Conservation (phyloP, 495 filamentous ascomycete species). For the Trypethelium eluteriae region DNA sequence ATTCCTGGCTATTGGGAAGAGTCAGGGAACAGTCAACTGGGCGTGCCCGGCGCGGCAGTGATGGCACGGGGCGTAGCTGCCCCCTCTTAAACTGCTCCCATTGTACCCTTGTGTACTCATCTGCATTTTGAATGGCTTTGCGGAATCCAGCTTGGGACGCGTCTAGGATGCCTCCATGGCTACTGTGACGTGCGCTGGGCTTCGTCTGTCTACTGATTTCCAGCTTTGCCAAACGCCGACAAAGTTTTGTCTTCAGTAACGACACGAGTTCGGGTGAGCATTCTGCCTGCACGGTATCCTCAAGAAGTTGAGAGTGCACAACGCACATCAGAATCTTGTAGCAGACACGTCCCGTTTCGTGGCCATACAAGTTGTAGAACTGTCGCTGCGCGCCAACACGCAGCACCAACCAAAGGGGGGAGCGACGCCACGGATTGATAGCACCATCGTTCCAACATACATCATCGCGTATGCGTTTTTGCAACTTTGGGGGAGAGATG, state of each 20-base stretch:
- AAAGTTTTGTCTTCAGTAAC: constrained; percentile 49
- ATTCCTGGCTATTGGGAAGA: constrained; percentile 41
- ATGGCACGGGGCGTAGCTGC: constrained; percentile 30
- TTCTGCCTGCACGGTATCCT: constrained; percentile 27
- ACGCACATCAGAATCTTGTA: constrained; percentile 53
- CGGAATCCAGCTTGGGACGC: constrained; percentile 24
- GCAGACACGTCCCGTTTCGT: constrained; percentile 39
- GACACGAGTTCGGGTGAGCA: constrained; percentile 31
- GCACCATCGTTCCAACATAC: constrained; percentile 35
- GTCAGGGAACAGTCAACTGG: constrained; percentile 31
- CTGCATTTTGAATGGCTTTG: constrained; percentile 27
- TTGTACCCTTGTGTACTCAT: constrained; percentile 20
- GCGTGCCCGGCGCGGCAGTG: constrained; percentile 37
- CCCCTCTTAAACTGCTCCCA: constrained; percentile 35
- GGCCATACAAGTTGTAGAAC: constrained; percentile 41
- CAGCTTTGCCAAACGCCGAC: constrained; percentile 54
- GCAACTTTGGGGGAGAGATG: constrained; percentile 32
- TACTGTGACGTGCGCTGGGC: not conserved
- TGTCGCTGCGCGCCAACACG: constrained; percentile 48
- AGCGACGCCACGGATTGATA: constrained; percentile 50
- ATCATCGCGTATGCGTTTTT: constrained; percentile 55
- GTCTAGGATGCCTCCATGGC: constrained; percentile 23
- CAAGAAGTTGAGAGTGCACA: constrained; percentile 40
- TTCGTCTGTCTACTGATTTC: constrained; percentile 36
- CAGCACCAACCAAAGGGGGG: constrained; percentile 52